Base-by-base conservation (phyloP, 441 rosid genomes). In the Hura crepitans region DNA sequence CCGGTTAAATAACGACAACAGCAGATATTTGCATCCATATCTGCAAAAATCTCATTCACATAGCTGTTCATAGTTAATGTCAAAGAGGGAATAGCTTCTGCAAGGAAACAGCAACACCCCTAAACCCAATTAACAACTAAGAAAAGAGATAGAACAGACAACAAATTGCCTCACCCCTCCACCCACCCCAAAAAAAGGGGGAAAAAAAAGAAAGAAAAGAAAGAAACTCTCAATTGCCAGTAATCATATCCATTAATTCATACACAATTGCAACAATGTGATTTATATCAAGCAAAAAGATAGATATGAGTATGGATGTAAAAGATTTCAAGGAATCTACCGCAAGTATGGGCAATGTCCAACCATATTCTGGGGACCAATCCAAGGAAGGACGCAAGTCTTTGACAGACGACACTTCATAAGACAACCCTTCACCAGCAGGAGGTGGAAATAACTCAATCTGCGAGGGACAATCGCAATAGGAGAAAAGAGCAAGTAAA, bases 301-400 rank as follows among this genome's bases (percentile, higher is more conserved):
- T 10, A 70, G 1, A 49, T 6, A 31, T 23, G 65, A 31, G 33
- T 7, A 72, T 62, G 54, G 57, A 64, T 61, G 2, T 47, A 12
- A 0, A 62, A 37, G 18, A 35, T 63, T 43, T 42, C n/a, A 39
- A 30, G 69, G 49, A 23, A 73, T 54, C 45, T 58, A 79, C 84
- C 86, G 27, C 75, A 65, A 84, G 59, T 69, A n/a, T 55, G 51
- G 86, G 92, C 49, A 86, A 69, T 11, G 46, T 82, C 98, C 97
- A 90, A n/a, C 96, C 96, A 75, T 68, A 70, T 42, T 79, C 72
- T 10, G 62, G 70, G 67, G 90, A 89, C 97, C 98, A 93, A 54
- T 85, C 84, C 84, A 93, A 71, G 33, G 96, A 82, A 72, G 98
- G 98, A 62, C 96, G 89, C 54, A 89, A 66, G 72, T 89, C 93